Base-by-base conservation (phyloP, 1,284 basidiomycete species). In the Cryptococcus jaspeensis region DNA sequence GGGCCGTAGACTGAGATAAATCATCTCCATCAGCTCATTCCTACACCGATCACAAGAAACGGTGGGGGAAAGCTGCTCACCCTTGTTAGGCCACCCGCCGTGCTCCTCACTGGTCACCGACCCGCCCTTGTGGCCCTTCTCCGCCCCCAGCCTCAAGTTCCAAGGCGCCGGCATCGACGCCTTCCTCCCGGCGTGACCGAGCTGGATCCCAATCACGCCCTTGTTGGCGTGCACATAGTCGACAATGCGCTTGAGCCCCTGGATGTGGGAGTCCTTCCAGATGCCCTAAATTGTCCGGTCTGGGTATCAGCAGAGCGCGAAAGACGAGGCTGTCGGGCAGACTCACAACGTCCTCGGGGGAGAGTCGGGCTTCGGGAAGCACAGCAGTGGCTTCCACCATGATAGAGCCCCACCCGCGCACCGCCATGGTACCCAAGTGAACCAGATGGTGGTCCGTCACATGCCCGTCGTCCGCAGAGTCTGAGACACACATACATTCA, bases 401-500 rank as follows among this genome's bases (percentile, higher is more conserved):
- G 59, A 89, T 83, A 3, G 81, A 83, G 5, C 84, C 86, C 22
- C 82, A 83, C 25, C 79, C 73, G 41, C 78, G 56, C 60, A 77
- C 68, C 7, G 78, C 76, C 67, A 79, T 75, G 45, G 75, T 83
- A 16, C 84, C 85, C 39, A 86, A 81, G 70, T 90, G 88, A 22
- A 89, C 87, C 13, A 90, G 75, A 73, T 92, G 89, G 85, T 86
- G 89, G 64, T 89, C 85, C 0, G 88, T 87, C 23, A 84, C 82
- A 71, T 86, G 83, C 7, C 90, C 86, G 60, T 87, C 76, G 43
- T 87, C 82, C 5, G 86, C 81, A 48, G 85, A 87, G 77, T 91
- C 90, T 76, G 53, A 1, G 12, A n/a, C 38, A 8, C n/a, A 43
- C 49, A 50, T 41, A 55, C 20, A 15, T 12, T 15, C 20, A 41